Evolutionary conservation across 1,284 basidiomycete genomes (phyloP).

Genomic region (Meripilus lineatus): DNA sequence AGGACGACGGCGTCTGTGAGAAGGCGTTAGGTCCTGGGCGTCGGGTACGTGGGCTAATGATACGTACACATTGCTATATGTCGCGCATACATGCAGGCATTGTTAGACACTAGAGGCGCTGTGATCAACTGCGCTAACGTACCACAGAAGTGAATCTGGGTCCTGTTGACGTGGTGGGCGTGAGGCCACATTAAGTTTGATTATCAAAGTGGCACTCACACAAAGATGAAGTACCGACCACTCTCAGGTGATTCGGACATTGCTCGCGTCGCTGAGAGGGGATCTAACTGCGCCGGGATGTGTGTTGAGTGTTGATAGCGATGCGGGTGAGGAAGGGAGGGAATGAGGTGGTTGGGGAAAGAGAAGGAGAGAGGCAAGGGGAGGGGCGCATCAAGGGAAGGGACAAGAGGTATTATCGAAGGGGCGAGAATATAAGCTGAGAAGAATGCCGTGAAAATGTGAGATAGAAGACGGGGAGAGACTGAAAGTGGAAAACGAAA

Average conservation of each 20-base stretch:
- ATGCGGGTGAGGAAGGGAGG: slow-evolving; percentile 13
- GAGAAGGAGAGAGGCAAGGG: too few species aligned
- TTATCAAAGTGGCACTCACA: slow-evolving; percentile 40
- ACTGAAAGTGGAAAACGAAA: too few species aligned
- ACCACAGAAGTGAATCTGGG: slow-evolving; percentile 81
- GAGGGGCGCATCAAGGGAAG: too few species aligned
- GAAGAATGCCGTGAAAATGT: too few species aligned
- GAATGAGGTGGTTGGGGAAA: slow-evolving; percentile 7
- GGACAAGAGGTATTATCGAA: too few species aligned
- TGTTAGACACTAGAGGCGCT: slow-evolving; percentile 12
- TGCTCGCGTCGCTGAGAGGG: slow-evolving; percentile 7
- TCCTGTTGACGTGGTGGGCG: slow-evolving; percentile 30
- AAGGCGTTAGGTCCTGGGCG: slow-evolving; percentile 20
- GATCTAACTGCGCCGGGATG: slow-evolving; percentile 5
- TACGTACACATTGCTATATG: slow-evolving; percentile 67
- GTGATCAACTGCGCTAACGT: slow-evolving; percentile 31
- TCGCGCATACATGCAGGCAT: neutral
- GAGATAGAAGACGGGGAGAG: too few species aligned
- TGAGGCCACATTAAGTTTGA: too few species aligned
- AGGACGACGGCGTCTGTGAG: slow-evolving; percentile 65
- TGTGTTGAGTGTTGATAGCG: too few species aligned
- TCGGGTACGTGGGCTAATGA: slow-evolving; percentile 9
- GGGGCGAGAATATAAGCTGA: too few species aligned
- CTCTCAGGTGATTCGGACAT: slow-evolving; percentile 38
- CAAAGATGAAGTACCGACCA: slow-evolving; percentile 46